Evolutionary conservation across 306 rosid genomes (phyloP), one percentile per base, ranked within the genome.

Genomic region (Trifolium repens): DNA sequence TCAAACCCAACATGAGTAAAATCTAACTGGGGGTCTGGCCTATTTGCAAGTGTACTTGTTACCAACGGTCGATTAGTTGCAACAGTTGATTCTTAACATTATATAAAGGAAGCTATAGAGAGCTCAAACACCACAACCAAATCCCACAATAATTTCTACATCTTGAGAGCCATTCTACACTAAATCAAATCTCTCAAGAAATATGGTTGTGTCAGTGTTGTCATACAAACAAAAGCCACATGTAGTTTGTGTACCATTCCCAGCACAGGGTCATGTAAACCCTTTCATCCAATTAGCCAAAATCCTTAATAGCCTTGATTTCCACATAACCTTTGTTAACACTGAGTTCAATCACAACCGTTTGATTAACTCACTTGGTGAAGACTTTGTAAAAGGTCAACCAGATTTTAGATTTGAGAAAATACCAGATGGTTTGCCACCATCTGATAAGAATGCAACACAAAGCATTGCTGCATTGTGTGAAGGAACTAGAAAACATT

Each of bases 261-360:
- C 75, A 70, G 75, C 75, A 34, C 75, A 70, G 11, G 75, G 75
- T 14, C 75, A 70, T 53, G 75, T 70, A 3, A 70, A 53, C 47
- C 75, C 75, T 2, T 70, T 70, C 75, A 70, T 70, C 50, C 75
- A 70, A 52, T 2, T 70, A 16, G 75, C 75, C 34, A 70, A 70
- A 70, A 40, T 70, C 63, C 75, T 70, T 12, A 58, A 43, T 11
- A 52, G 34, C 34, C 12, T 5, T 8, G 75, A 47, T 17, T 70
- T 70, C 49, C 75, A 70, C 64, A 70, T 70, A 70, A 70, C 75
- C 46, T 70, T 70, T 70, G 75, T 70, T 2, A 70, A 70, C 75
- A 70, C 5, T 1, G 75, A 70, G 2, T 70, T 70, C 32, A 70
- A 70, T 34, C 75, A 70, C 63, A 70, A 12, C 2, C 75, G 75